Evolutionary conservation across 2,329 filamentous ascomycete species (phyloP).

Genomic region (Fusarium devonianum): DNA sequence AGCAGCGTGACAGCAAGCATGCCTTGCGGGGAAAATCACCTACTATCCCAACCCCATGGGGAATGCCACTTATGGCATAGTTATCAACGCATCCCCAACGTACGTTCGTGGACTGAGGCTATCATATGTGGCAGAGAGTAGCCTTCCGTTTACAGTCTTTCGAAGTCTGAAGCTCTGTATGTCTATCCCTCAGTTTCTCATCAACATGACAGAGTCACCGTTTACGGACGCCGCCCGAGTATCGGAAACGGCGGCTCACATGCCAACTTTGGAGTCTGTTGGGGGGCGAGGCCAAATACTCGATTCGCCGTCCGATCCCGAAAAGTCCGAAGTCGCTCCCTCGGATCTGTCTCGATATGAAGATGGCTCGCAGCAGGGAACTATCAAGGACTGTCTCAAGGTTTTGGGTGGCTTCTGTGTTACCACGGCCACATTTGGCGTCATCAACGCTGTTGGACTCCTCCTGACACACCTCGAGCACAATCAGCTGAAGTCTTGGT

Average conservation of each 20-base stretch:
- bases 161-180: background rate
- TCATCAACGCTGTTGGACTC: constrained; percentile 10
- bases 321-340: too few relatives aligned
- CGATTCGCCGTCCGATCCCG: too few relatives aligned
- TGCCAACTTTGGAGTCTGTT: too few relatives aligned
- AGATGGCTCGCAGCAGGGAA: background rate
- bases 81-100: too few relatives aligned
- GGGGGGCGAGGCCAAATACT: too few relatives aligned
- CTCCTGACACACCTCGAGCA: constrained; percentile 8
- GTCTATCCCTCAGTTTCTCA: background rate
- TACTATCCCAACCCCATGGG: too few relatives aligned
- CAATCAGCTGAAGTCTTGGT: constrained; percentile 12
- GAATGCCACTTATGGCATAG: too few relatives aligned
- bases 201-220: background rate
- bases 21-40: too few relatives aligned
- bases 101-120: too few relatives aligned
- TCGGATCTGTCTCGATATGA: background rate
- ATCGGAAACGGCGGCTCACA: background rate
- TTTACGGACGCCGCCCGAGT: background rate
- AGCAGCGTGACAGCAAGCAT: too few relatives aligned
- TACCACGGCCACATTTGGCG: constrained; percentile 7
- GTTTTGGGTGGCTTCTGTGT: constrained; percentile 5
- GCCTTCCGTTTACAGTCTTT: background rate
- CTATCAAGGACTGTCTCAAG: constrained; percentile 1
- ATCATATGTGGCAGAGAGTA: too few relatives aligned